A percentile compares a stretch with the other conserved stretches of the same genome.
Evolutionary conservation across 768 basidiomycete genomes (phyloP).

Genomic region (Rhodosporidiobolus sp.): DNA sequence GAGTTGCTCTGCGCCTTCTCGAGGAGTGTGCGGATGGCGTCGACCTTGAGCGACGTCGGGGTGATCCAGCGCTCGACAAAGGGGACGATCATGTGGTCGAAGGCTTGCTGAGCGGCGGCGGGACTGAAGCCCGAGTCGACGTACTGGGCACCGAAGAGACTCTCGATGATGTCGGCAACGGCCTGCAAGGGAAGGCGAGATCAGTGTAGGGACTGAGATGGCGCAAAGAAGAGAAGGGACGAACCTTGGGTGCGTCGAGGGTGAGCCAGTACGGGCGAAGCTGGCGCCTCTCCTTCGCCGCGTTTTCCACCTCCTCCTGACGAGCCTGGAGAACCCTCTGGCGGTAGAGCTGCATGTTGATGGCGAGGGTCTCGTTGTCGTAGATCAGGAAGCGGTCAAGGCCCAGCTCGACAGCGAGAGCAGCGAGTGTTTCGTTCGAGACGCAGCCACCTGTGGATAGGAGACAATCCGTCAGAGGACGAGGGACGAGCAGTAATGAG

Average conservation of each 20-base stretch:
- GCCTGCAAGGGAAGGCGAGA: not conserved
- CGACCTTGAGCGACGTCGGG: constrained; percentile 10
- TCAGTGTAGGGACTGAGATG: too few species aligned
- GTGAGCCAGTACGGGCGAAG: constrained; percentile 15
- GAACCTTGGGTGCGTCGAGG: constrained; percentile 20
- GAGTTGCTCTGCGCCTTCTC: not conserved
- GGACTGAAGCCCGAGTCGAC: constrained; percentile 20
- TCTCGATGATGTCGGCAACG: constrained; percentile 26
- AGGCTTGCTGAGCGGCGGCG: not conserved
- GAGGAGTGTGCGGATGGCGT: constrained; percentile 18
- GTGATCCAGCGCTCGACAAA: constrained; percentile 8
- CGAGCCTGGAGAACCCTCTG: constrained; percentile 60
- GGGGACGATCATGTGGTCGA: constrained; percentile 14
- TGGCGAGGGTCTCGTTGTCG: not conserved
- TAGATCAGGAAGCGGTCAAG: constrained; percentile 16
- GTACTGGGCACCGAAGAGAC: constrained; percentile 16
- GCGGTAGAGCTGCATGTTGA: constrained; percentile 13
- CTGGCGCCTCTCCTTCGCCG: constrained; percentile 54
- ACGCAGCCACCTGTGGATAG: constrained; percentile 1
- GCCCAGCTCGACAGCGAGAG: constrained; percentile 19
- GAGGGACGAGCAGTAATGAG: not conserved
- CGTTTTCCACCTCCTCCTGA: constrained; percentile 69
- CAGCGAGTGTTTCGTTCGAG: constrained; percentile 26
- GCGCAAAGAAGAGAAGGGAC: too few species aligned
- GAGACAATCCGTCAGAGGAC: not conserved